Evolutionary conservation across 1,284 basidiomycete species (phyloP), one percentile per base, ranked within the genome.

Genomic region (Rhodotorula sp.): DNA sequence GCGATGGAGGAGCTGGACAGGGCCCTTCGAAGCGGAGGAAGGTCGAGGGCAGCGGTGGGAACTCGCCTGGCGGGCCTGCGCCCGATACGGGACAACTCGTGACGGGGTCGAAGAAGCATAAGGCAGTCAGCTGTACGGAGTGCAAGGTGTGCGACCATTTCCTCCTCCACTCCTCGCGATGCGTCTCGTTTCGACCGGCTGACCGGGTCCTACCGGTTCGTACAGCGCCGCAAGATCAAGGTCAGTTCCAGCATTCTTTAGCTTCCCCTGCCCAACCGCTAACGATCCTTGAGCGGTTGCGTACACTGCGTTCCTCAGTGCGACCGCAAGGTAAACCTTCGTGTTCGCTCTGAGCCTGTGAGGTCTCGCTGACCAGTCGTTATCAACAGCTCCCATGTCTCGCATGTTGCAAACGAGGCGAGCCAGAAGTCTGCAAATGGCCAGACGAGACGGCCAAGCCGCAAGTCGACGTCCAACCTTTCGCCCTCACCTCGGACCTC

Each of bases 181-280:
- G 20, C 7, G 26, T 4, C 8, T 16, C 8, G 9, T n/a, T 24
- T 10, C 22, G 64, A 60, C 7, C 2, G 5, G 10, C 11, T 47
- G 24, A 10, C 8, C n/a, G 31, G 48, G 24, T 6, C n/a, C 2
- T 4, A 22, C 40, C 15, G 16, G n/a, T 31, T 15, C 34, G 16
- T 18, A 28, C 59, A 70, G 69, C n/a, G 69, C 53, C n/a, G 69
- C 11, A 70, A 70, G 60, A 62, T 70, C 61, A 70, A 70, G 65
- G 68, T 66, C 9, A 16, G 68, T 18, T 24, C 24, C 37, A 34
- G 34, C 34, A 10, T 26, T 16, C 24, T 4, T 2, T 0, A 0
- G 31, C 22, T 1, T 1, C 16, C 13, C 16, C 63, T 65, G 57
- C 52, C 4, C 7, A 5, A 22, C 10, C 9, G 9, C n/a, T 37